These are phyloP conservation scores for Pyricularia sp. DNA, from an alignment of 2,329 filamentous ascomycete species.

Conservation along the genomic window DNA sequence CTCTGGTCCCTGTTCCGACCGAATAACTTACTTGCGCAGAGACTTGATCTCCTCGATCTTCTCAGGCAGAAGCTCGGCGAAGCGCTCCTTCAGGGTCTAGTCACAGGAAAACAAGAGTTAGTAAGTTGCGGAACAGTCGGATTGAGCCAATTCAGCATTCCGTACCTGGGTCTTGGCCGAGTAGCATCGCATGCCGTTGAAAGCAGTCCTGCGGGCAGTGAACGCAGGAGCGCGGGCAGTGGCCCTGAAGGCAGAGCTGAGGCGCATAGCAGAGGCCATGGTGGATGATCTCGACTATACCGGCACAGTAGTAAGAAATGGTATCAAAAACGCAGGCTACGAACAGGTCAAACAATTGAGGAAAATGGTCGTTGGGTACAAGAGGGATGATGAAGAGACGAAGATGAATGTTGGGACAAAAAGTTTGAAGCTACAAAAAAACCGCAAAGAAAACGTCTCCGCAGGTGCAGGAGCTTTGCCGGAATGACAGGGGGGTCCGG, in stretches of 20 bases:
- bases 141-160: constrained; percentile 1
- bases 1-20: background rate
- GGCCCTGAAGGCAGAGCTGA: constrained; percentile 75
- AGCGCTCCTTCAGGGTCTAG: constrained; percentile 95
- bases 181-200: constrained; percentile 82
- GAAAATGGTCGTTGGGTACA: background rate
- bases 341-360: background rate
- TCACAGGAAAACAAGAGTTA: background rate
- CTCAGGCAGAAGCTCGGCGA: constrained; percentile 88
- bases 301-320: background rate
- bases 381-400: constrained; percentile 5
- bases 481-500: constrained; percentile 6
- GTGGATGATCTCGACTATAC: constrained; percentile 21
- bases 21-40: constrained; percentile 71
- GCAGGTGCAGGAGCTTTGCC: constrained; percentile 3
- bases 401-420: background rate
- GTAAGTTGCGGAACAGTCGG: constrained; percentile 7
- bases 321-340: background rate
- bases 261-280: constrained; percentile 79
- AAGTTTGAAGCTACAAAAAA: constrained; percentile 9
- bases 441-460: constrained; percentile 6
- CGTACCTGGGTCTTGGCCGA: constrained; percentile 82
- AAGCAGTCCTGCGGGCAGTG: constrained; percentile 59
- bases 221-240: constrained; percentile 60
- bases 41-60: constrained; percentile 99